These are phyloP conservation scores for Sarcodon aspratus DNA, from an alignment of 768 basidiomycete species.

Conservation along the genomic window DNA sequence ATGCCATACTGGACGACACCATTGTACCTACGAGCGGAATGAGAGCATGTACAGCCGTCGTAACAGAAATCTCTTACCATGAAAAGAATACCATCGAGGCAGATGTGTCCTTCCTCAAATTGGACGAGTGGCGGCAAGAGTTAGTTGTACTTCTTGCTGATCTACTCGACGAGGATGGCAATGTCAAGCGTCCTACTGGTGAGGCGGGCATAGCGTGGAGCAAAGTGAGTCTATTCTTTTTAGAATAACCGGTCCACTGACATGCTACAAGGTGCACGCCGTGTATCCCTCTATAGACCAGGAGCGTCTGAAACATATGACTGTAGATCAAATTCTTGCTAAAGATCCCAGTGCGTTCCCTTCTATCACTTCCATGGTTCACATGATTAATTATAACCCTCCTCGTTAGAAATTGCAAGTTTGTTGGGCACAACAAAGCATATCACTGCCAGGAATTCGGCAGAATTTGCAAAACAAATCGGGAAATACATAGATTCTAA, in stretches of 20 bases:
- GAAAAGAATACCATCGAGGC: slow-evolving; percentile 42
- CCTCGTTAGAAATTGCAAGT: slow-evolving; percentile 25
- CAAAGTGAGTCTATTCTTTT: slow-evolving; percentile 27
- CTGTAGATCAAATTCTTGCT: slow-evolving; percentile 37
- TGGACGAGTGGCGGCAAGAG: slow-evolving; percentile 46
- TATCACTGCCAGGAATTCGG: slow-evolving; percentile 37
- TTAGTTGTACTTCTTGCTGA: slow-evolving; percentile 43
- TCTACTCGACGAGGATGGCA: slow-evolving; percentile 48
- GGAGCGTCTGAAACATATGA: slow-evolving; percentile 37
- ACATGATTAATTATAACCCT: slow-evolving; percentile 1
- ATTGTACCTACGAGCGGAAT: slow-evolving; percentile 59
- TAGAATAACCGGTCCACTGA: not conserved
- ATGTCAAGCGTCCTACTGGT: slow-evolving; percentile 36
- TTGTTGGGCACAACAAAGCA: slow-evolving; percentile 44
- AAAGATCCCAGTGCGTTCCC: slow-evolving; percentile 30
- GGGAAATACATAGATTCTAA: slow-evolving; percentile 58
- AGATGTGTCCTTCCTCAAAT: slow-evolving; percentile 46
- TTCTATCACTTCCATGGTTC: not conserved
- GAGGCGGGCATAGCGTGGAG: slow-evolving; percentile 54
- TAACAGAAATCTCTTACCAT: slow-evolving; percentile 51
- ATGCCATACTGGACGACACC: slow-evolving; percentile 52
- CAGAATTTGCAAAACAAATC: slow-evolving; percentile 40
- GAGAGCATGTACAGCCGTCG: slow-evolving; percentile 58
- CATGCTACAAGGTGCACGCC: slow-evolving; percentile 37
- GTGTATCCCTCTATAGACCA: slow-evolving; percentile 43